These are phyloP conservation scores for Nakazawaea sp. DNA, from an alignment of 805 yeast genomes.

Conservation along the genomic window DNA sequence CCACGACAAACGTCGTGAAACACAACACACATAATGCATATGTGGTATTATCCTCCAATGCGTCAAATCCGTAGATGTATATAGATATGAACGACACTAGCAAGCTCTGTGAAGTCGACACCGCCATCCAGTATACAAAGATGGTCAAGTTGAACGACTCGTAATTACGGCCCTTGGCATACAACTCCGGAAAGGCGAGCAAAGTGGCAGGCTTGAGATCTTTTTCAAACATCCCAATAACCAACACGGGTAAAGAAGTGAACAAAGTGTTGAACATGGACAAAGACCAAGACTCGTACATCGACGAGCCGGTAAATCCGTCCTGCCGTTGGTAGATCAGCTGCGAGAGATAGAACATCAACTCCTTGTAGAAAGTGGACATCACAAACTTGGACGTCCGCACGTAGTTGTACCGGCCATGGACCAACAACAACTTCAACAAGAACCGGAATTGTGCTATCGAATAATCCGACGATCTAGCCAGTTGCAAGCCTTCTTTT, in stretches of 20 bases:
- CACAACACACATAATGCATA: slow-evolving; percentile 77
- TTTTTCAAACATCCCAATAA: slow-evolving; percentile 92
- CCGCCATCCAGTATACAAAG: slow-evolving; percentile 70
- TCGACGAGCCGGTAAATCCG: slow-evolving; percentile 84
- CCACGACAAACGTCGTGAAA: slow-evolving; percentile 63
- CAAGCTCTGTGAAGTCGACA: slow-evolving; percentile 70
- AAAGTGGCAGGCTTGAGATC: slow-evolving; percentile 86
- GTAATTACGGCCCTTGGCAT: slow-evolving; percentile 66
- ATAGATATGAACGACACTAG: slow-evolving; percentile 62
- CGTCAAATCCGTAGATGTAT: slow-evolving; percentile 63
- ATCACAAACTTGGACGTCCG: slow-evolving; percentile 88
- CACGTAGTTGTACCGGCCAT: slow-evolving; percentile 92
- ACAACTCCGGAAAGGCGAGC: slow-evolving; percentile 87
- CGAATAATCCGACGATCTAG: slow-evolving; percentile 89
- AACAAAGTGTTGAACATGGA: slow-evolving; percentile 96
- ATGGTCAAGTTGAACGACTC: slow-evolving; percentile 66
- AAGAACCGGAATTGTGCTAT: slow-evolving; percentile 90
- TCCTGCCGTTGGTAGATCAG: slow-evolving; percentile 81
- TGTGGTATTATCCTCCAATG: slow-evolving; percentile 65
- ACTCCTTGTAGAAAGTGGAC: slow-evolving; percentile 91
- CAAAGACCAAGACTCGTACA: slow-evolving; percentile 93
- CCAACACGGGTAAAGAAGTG: slow-evolving; percentile 85
- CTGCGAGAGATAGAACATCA: slow-evolving; percentile 84
- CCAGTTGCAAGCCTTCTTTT: slow-evolving; percentile 94
- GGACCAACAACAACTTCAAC: slow-evolving; percentile 78